These are phyloP conservation scores for Chenopodium suecicum DNA, from an alignment of 148 eudicot genomes.

Conservation along the genomic window DNA sequence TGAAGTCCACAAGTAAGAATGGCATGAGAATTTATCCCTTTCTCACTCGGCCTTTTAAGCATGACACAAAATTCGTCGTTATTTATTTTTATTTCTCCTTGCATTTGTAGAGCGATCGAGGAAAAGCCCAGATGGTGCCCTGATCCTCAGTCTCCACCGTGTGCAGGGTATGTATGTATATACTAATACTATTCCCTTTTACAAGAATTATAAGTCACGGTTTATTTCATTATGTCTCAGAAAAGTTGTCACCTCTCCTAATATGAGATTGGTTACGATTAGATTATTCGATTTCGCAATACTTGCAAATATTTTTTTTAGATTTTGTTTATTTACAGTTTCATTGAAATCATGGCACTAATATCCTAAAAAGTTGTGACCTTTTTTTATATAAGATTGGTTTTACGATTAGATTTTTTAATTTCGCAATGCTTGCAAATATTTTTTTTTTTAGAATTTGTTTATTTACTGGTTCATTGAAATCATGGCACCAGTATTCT, in stretches of 20 bases:
- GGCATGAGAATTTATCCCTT: background rate
- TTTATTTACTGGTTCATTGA: conserved; percentile 64
- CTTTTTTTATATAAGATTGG: background rate
- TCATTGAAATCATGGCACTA: conserved; percentile 91
- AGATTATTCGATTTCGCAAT: background rate
- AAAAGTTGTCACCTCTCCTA: no score
- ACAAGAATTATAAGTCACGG: background rate
- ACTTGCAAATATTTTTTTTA: background rate
- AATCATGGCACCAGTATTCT: conserved; percentile 91
- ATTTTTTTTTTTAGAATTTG: no score
- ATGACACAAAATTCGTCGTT: no score
- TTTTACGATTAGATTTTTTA: background rate
- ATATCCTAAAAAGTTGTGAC: conserved; percentile 36
- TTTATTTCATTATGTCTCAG: background rate
- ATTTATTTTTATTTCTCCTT: background rate
- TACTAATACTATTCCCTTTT: no score
- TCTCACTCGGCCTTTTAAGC: background rate
- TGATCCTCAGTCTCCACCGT: conserved; percentile 74
- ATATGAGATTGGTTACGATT: background rate
- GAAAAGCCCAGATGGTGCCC: conserved; percentile 83
- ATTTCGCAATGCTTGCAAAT: background rate
- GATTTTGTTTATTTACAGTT: conserved; percentile 34
- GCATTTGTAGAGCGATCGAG: conserved; percentile 43
- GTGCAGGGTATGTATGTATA: conserved; percentile 74
- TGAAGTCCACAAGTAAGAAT: conserved; percentile 82